Base-by-base conservation (phyloP, 2,329 filamentous ascomycete genomes). In the Ophiostoma piceae region DNA sequence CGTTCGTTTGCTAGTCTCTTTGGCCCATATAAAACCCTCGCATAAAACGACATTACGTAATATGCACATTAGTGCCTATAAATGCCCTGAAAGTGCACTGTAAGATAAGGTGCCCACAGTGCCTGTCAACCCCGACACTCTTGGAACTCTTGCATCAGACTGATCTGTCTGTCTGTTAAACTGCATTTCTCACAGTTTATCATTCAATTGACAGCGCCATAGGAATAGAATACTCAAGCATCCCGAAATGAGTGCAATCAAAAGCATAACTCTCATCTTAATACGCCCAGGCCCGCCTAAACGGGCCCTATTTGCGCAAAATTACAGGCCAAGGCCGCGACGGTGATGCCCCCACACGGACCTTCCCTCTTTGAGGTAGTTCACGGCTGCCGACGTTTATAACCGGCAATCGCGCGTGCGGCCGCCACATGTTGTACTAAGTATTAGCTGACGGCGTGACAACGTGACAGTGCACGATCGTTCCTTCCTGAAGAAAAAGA, bases 301-400 rank as follows among this genome's bases (percentile, higher is more conserved):
- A 26, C 51, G 43, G 11, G 43, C 16, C 16, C 16, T 47, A 47
- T 47, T 47, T 47, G 6, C n/a, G 22, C 8, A 22, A 57, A 22
- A 12, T 26, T 57, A 26, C 51, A 57, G 51, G n/a, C 51, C 51
- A 22, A 26, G 22, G 9, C 26, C 37, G 51, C 16, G 14, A 57
- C 51, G n/a, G n/a, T 22, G 51, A n/a, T 57, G 3, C n/a, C 60
- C 60, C 60, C 60, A 64, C 12, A 37, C 60, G 67, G 62, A 37
- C 67, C 67, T 69, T 71, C 41, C 70, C 70, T 29, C 47, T 71
- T 71, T 54, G 39, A 64, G 70, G 35, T 69, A 69, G 67, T 11
- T 65, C 51, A 54, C 67, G 69, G 69, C 51, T 71, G 60, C 51
- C 67, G 26, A 67, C 69, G 69, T 68, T 39, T 71, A 71, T 37